Percentiles rank a stretch among this genome's conserved stretches.
Conservation (phyloP, 2,329 filamentous ascomycete species). For the Grosmannia penicillata region DNA sequence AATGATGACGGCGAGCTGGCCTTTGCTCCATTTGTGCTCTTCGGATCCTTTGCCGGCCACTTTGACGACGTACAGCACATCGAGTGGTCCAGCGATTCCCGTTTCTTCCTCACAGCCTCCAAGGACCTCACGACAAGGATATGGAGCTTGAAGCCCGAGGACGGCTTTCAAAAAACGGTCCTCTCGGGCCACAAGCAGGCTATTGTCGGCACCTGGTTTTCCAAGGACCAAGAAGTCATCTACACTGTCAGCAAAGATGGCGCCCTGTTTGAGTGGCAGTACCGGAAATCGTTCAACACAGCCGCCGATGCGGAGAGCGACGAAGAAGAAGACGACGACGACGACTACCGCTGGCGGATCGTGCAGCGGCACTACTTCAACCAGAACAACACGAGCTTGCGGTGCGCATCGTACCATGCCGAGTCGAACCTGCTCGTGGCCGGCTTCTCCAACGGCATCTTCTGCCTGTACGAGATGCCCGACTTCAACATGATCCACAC, state of each 20-base stretch:
- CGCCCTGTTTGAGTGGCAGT: conserved; percentile 91
- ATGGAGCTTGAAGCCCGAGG: conserved; percentile 83
- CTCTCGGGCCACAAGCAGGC: conserved; percentile 82
- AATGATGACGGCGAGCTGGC: conserved; percentile 71
- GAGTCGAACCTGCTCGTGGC: conserved; percentile 84
- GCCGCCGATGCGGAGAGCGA: conserved; percentile 35
- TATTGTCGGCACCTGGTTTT: conserved; percentile 94
- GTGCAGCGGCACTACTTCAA: conserved; percentile 86
- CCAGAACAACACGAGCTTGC: conserved; percentile 75
- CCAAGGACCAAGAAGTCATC: conserved; percentile 83
- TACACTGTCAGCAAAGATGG: conserved; percentile 96
- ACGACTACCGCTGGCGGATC: conserved; percentile 76
- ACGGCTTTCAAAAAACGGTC: conserved; percentile 79
- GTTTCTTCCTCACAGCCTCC: conserved; percentile 85
- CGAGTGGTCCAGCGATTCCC: conserved; percentile 90
- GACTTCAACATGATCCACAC: conserved; percentile 94
- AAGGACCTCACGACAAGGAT: conserved; percentile 87
- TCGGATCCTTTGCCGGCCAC: conserved; percentile 75
- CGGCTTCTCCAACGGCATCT: conserved; percentile 88
- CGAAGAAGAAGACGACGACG: conserved; percentile 43
- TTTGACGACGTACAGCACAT: conserved; percentile 77
- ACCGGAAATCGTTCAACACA: conserved; percentile 36
- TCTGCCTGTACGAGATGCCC: conserved; percentile 89
- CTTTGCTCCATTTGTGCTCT: conserved; percentile 85
- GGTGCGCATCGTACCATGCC: conserved; percentile 81